phyloP scores from a whole-genome alignment of 202 grass and related monocot species.

The Thinopyrum obtusiflorum region DNA sequence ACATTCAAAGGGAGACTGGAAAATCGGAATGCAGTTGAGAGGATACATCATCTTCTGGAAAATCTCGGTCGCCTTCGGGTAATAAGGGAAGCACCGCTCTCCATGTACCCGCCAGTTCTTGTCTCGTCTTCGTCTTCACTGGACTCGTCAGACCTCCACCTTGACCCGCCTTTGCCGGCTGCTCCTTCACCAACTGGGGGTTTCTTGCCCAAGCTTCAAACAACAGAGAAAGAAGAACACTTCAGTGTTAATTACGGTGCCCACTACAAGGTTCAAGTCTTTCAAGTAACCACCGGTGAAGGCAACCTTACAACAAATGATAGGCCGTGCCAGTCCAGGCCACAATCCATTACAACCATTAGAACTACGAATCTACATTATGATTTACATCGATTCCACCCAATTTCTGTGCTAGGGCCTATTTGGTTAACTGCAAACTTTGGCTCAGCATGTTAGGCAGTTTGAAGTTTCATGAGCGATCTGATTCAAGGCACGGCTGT shows the following conservation, averaged over 20 bases:
- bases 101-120: conserved; percentile 11
- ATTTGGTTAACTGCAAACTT: conserved; percentile 11
- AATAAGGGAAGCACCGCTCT: conserved; percentile 36
- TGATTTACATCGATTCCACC: neutral
- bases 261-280: neutral
- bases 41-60: conserved; percentile 42
- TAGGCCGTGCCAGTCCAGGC: neutral
- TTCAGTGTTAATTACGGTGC: neutral
- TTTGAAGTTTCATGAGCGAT: neutral
- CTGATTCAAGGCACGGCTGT: neutral
- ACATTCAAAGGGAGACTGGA: neutral
- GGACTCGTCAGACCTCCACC: conserved; percentile 79
- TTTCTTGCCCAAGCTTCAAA: conserved; percentile 38
- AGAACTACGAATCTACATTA: neutral
- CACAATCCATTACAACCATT: neutral
- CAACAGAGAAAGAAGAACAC: neutral
- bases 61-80: conserved; percentile 44
- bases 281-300: neutral
- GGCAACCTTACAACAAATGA: neutral
- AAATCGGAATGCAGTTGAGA: neutral
- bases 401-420: neutral
- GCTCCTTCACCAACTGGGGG: conserved; percentile 21
- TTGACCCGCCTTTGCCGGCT: conserved; percentile 44
- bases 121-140: conserved; percentile 63
- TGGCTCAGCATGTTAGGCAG: neutral